Conservation (phyloP, 305 asterid species). For the Fraxinus angustifolia region DNA sequence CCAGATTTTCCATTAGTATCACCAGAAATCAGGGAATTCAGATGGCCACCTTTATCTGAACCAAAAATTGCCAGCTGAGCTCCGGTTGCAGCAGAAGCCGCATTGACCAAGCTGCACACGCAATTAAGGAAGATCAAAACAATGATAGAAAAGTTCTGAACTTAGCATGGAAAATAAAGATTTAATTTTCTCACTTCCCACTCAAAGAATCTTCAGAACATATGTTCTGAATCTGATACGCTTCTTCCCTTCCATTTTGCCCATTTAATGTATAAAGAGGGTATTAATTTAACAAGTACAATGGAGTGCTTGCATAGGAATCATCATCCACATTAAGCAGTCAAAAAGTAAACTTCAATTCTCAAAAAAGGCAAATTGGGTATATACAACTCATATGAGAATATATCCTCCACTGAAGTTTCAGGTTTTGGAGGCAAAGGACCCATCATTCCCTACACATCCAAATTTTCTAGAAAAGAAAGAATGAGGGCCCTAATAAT, state of each 20-base stretch:
- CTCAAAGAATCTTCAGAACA: background rate
- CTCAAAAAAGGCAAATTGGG: background rate
- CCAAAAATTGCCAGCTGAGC: slow-evolving; percentile 19
- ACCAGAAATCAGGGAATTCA: slow-evolving; percentile 27
- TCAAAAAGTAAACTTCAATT: background rate
- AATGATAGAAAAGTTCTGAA: background rate
- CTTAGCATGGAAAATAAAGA: background rate
- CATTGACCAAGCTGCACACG: slow-evolving; percentile 34
- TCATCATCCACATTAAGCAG: background rate
- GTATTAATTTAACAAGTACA: background rate
- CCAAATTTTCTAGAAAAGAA: background rate
- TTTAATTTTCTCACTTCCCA: background rate
- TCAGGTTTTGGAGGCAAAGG: background rate
- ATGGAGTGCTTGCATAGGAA: background rate
- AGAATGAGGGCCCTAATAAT: background rate
- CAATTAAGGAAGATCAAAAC: slow-evolving; percentile 9
- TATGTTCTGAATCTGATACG: background rate
- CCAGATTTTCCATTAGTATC: slow-evolving; percentile 34
- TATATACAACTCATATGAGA: background rate
- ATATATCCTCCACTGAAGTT: background rate
- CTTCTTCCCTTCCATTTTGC: background rate
- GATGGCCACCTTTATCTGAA: slow-evolving; percentile 25
- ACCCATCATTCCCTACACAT: background rate
- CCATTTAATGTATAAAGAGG: background rate
- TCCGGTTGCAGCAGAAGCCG: slow-evolving; percentile 24